These are phyloP conservation scores for Boletus tylopilopsis DNA, from an alignment of 768 basidiomycete species.

Conservation along the genomic window DNA sequence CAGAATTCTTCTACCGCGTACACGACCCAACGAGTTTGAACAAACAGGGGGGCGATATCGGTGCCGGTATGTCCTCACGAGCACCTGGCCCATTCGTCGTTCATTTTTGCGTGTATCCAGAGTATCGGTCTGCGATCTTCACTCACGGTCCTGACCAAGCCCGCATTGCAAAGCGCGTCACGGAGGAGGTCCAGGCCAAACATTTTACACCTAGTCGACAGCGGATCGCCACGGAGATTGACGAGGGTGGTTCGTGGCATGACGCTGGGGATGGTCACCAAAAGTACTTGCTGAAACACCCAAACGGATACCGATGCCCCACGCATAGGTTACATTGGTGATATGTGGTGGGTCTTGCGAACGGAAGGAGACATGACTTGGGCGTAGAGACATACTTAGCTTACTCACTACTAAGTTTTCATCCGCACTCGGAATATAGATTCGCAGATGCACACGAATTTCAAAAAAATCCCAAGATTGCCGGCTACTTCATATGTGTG, in stretches of 20 bases:
- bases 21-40: conserved; percentile 89
- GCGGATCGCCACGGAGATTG: conserved; percentile 29
- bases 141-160: conserved; percentile 45
- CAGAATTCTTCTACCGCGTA: conserved; percentile 92
- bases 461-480: too few species aligned
- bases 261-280: conserved; percentile 84
- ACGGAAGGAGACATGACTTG: too few species aligned
- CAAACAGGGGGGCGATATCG: conserved; percentile 71
- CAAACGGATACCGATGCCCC: conserved; percentile 87
- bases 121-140: conserved; percentile 95
- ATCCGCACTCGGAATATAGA: too few species aligned
- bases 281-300: conserved; percentile 75
- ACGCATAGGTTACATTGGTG: conserved; percentile 85
- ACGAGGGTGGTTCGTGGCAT: conserved; percentile 63
- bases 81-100: not conserved
- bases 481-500: too few species aligned
- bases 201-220: not conserved
- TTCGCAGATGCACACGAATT: too few species aligned
- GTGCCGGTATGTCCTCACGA: conserved; percentile 58
- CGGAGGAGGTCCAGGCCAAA: conserved; percentile 66
- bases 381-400: too few species aligned
- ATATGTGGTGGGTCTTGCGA: not conserved
- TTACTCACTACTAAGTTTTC: too few species aligned
- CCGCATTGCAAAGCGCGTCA: conserved; percentile 67
- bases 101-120: conserved; percentile 36